phyloP scores from a whole-genome alignment of 2,329 filamentous ascomycete species.

The Paecilomyces sp. region DNA sequence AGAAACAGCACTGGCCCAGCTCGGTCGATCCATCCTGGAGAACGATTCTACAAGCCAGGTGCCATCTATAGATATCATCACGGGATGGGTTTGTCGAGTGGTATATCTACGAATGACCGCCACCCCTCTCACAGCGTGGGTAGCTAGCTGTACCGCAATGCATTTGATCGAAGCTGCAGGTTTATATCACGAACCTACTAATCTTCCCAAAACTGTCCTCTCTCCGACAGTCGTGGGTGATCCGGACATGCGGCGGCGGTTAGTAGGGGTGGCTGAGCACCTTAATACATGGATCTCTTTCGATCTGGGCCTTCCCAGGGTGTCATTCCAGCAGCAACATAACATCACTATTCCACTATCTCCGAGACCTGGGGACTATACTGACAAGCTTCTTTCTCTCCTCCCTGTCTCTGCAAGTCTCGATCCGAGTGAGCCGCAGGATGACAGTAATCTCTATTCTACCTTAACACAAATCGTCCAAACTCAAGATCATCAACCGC shows the following conservation, averaged over 20 bases:
- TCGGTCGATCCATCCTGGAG: conserved; percentile 42
- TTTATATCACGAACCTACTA: conserved; percentile 23
- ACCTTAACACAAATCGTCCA: conserved; percentile 37
- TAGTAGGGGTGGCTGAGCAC: conserved; percentile 49
- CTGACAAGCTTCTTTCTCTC: conserved; percentile 45
- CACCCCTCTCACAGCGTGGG: conserved; percentile 43
- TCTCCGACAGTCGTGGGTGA: conserved; percentile 2
- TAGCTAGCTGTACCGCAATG: conserved; percentile 22
- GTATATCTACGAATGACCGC: conserved; percentile 49
- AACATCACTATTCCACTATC: conserved; percentile 27
- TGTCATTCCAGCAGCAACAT: conserved; percentile 41
- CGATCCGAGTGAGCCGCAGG: conserved; percentile 43
- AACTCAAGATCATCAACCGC: conserved; percentile 32
- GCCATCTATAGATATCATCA: conserved; percentile 22
- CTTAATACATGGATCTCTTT: conserved; percentile 55
- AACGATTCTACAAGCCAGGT: conserved; percentile 22
- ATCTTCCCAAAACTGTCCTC: background rate
- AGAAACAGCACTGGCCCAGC: conserved; percentile 42
- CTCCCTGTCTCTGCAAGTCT: conserved; percentile 48
- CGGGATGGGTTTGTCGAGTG: conserved; percentile 46
- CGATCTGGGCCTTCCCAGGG: conserved; percentile 50
- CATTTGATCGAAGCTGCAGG: conserved; percentile 50
- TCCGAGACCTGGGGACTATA: conserved; percentile 33
- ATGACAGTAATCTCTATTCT: conserved; percentile 36
- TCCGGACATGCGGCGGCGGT: conserved; percentile 34